Evolutionary conservation across 306 rosid species (phyloP), one percentile per base, ranked within the genome.

Genomic region (Prunus kanzakura): DNA sequence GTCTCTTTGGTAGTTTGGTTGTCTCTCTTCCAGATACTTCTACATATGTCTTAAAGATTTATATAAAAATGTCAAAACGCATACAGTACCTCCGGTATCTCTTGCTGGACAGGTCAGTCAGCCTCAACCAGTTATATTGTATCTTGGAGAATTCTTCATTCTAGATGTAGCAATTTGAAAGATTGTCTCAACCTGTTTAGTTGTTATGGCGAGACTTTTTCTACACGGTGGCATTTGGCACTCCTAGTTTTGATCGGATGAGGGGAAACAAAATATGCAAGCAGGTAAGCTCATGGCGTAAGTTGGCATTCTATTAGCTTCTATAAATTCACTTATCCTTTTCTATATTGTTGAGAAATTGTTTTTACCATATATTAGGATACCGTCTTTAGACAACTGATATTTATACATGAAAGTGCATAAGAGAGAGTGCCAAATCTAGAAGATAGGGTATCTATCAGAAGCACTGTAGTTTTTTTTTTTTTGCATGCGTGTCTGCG

Each of bases 171-270:
- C 79, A 83, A 81, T 76, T 75, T 82, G 76, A 90, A 64, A 60
- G 2, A 15, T 73, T 41, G 14, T 82, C 57, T 71, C 77, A 41
- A 43, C 52, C 47, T 64, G 4, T 35, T 77, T 79, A 94, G 97
- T 86, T 94, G 81, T 72, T 92, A 67, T 94, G 98, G 98, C 87
- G 97, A 78, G 98, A 94, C 43, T 94, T 94, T 78, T 94, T 91
- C 90, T 92, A 94, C 75, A 92, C 96, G 0, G 95, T 74, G 66
- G 98, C 97, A 80, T 90, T 89, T 78, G 98, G 96, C 67, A 91
- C 98, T 67, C 96, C 96, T 64, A 91, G 89, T 85, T 94, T 92
- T 66, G 96, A 92, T 83, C 88, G 32, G 83, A 94, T 94, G 97
- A 70, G 73, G 85, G 90, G 84, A 66, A 94, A 90, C 73, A 85